These are phyloP conservation scores for Barnettozyma botsteinii DNA, from an alignment of 805 yeast species.

Conservation along the genomic window DNA sequence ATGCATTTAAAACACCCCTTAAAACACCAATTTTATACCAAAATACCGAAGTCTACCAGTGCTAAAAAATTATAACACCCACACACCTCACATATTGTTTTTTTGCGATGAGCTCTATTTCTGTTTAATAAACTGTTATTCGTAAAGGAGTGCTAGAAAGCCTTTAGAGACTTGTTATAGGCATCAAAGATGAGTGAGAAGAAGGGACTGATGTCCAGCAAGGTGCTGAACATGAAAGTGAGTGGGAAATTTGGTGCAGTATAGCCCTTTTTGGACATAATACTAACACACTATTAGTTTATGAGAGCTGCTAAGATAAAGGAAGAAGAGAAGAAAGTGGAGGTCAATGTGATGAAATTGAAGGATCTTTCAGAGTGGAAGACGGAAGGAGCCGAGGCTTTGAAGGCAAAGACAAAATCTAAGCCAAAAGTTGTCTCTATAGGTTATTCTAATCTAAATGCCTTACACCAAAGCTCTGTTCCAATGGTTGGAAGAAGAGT, in stretches of 20 bases:
- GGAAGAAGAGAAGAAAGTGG: slow-evolving; percentile 29
- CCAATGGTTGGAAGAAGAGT: slow-evolving; percentile 26
- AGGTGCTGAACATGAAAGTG: slow-evolving; percentile 72
- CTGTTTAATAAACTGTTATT: too few relatives aligned
- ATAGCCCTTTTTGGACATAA: too few relatives aligned
- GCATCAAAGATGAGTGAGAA: slow-evolving; percentile 7
- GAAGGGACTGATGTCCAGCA: slow-evolving; percentile 43
- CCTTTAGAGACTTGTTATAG: neutral
- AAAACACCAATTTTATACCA: too few relatives aligned
- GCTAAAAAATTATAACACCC: too few relatives aligned
- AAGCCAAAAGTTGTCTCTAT: slow-evolving; percentile 31
- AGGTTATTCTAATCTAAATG: slow-evolving; percentile 38
- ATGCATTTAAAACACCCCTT: too few relatives aligned
- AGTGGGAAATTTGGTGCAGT: neutral
- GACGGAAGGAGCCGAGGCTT: slow-evolving; percentile 20
- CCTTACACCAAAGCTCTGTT: slow-evolving; percentile 16
- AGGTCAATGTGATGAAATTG: slow-evolving; percentile 32
- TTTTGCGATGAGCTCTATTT: too few relatives aligned
- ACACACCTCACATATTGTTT: too few relatives aligned
- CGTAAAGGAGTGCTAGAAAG: too few relatives aligned
- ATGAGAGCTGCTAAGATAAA: slow-evolving; percentile 42
- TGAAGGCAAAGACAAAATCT: slow-evolving; percentile 25
- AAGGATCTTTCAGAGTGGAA: slow-evolving; percentile 37
- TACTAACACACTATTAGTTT: slow-evolving; percentile 34
- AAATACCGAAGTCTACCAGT: too few relatives aligned